Conservation (phyloP, 2,329 filamentous ascomycete species). For the Epichloe gansuensis region DNA sequence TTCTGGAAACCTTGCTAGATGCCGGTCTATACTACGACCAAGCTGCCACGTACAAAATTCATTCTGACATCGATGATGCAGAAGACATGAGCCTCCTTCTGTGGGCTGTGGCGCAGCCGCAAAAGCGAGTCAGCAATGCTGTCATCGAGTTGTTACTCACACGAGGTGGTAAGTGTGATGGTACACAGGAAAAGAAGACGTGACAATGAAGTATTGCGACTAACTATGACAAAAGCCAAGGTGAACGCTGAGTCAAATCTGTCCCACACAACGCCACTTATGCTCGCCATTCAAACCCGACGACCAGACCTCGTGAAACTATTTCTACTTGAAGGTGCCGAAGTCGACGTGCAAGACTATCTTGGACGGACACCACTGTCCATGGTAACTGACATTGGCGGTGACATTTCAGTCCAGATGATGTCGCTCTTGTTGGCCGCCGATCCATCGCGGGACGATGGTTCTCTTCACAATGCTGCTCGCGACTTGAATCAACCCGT, state of each 20-base stretch:
- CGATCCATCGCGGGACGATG: constrained; percentile 48
- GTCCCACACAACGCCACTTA: constrained; percentile 44
- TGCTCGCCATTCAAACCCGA: constrained; percentile 44
- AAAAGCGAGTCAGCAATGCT: constrained; percentile 47
- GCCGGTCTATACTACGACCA: constrained; percentile 50
- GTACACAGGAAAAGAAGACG: too few species aligned
- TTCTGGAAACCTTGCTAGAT: constrained; percentile 42
- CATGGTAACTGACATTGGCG: constrained; percentile 44
- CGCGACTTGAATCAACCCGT: constrained; percentile 44
- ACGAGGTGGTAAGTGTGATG: constrained; percentile 23
- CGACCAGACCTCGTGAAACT: constrained; percentile 45
- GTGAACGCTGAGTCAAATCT: constrained; percentile 41
- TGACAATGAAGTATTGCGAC: background rate
- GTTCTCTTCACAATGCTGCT: constrained; percentile 54
- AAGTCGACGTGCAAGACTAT: constrained; percentile 45
- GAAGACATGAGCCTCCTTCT: constrained; percentile 46
- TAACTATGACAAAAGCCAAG: constrained; percentile 30
- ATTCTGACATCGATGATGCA: constrained; percentile 33
- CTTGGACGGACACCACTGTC: constrained; percentile 47
- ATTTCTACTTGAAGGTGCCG: constrained; percentile 45
- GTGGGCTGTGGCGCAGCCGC: constrained; percentile 50
- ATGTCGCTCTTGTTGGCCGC: constrained; percentile 43
- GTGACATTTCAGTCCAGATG: constrained; percentile 40
- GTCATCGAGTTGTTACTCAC: constrained; percentile 46
- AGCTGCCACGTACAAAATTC: constrained; percentile 28